Evolutionary conservation across 1,284 basidiomycete genomes (phyloP).

Genomic region (Vanrija sp.): DNA sequence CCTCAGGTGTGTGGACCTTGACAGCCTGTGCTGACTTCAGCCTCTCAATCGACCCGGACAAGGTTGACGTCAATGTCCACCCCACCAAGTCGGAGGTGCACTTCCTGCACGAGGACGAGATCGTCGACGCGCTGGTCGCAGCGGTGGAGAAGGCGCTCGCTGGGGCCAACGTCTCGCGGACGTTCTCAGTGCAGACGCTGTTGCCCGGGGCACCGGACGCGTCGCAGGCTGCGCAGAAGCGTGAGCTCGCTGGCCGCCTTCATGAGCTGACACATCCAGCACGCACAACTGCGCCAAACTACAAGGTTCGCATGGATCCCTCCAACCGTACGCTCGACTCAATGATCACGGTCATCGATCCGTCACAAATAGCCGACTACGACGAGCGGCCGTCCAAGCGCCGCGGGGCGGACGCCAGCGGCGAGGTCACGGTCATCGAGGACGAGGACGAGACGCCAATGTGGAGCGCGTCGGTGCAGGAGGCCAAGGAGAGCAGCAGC

Average conservation of each 20-base stretch:
- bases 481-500: slow-evolving; percentile 34
- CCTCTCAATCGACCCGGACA: slow-evolving; percentile 75
- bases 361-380: slow-evolving; percentile 30
- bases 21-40: slow-evolving; percentile 47
- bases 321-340: slow-evolving; percentile 87
- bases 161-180: slow-evolving; percentile 61
- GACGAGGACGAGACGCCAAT: slow-evolving; percentile 25
- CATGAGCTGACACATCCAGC: background rate
- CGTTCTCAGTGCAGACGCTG: slow-evolving; percentile 71
- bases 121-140: slow-evolving; percentile 76
- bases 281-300: slow-evolving; percentile 60
- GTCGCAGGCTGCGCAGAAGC: slow-evolving; percentile 9
- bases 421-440: slow-evolving; percentile 12
- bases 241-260: background rate
- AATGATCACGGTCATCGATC: slow-evolving; percentile 61
- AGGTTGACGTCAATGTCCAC: slow-evolving; percentile 96
- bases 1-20: slow-evolving; percentile 59
- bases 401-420: slow-evolving; percentile 27
- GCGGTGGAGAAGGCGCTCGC: slow-evolving; percentile 65
- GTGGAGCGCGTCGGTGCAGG: slow-evolving; percentile 12
- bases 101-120: slow-evolving; percentile 87
- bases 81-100: slow-evolving; percentile 97
- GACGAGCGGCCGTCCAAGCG: slow-evolving; percentile 27
- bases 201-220: slow-evolving; percentile 40
- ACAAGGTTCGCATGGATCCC: slow-evolving; percentile 87